Conservation (phyloP, 192 early-diverging fungal species). For the Backusella parvicylindrica region DNA sequence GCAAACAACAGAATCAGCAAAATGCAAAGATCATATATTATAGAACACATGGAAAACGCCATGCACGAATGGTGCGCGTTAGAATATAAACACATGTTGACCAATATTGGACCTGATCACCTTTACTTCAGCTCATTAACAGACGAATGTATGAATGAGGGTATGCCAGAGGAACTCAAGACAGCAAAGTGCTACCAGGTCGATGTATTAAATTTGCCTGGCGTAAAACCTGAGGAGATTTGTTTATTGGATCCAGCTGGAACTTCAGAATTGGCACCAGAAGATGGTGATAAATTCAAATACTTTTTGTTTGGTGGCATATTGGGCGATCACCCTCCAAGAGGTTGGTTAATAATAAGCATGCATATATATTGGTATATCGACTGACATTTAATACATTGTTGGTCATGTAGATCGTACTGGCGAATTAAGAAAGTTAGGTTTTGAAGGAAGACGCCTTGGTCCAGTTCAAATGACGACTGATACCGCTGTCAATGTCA, state of each 20-base stretch:
- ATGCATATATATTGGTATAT: not conserved
- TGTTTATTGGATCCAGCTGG: constrained; percentile 73
- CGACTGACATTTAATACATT: not conserved
- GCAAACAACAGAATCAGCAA: not conserved
- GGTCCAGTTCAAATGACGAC: constrained; percentile 84
- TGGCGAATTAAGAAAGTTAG: constrained; percentile 59
- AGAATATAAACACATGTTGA: constrained; percentile 75
- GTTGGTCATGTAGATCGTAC: constrained; percentile 44
- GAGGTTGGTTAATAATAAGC: constrained; percentile 35
- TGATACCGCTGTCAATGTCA: constrained; percentile 75
- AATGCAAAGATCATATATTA: constrained; percentile 48
- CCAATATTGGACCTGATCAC: constrained; percentile 52
- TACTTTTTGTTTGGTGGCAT: constrained; percentile 86
- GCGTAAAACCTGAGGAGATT: constrained; percentile 50
- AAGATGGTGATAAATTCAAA: constrained; percentile 63
- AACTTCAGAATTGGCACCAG: constrained; percentile 50
- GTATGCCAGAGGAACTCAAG: constrained; percentile 38
- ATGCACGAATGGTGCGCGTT: constrained; percentile 70
- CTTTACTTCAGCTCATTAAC: constrained; percentile 61
- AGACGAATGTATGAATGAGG: constrained; percentile 38
- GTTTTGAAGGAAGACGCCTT: constrained; percentile 68
- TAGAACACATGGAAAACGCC: constrained; percentile 75
- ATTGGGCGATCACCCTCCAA: constrained; percentile 63
- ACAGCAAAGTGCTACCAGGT: constrained; percentile 47
- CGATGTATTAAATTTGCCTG: constrained; percentile 47